These are phyloP conservation scores for Salix exigua DNA, from an alignment of 345 rosid species.

Conservation along the genomic window DNA sequence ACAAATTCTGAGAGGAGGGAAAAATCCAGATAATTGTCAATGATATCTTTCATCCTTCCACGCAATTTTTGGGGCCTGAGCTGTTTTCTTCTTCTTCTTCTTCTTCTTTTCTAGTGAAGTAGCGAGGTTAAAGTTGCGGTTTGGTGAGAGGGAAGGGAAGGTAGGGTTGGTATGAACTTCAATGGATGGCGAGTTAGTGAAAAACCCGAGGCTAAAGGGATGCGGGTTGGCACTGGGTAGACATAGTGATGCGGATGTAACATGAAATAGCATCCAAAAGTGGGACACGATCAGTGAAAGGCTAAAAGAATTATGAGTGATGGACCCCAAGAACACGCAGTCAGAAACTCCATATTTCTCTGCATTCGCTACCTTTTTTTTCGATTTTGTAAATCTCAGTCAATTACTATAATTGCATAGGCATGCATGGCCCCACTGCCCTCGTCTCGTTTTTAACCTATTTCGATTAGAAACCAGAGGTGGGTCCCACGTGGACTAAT, in stretches of 20 bases:
- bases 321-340: constrained; percentile 17
- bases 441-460: not conserved
- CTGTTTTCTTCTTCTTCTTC: not conserved
- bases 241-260: constrained; percentile 17
- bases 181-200: no score
- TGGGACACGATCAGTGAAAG: constrained; percentile 22
- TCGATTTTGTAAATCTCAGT: not conserved
- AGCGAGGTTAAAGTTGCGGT: not conserved
- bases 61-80: not conserved
- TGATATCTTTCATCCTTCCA: no score
- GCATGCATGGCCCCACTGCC: constrained; percentile 11
- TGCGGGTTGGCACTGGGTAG: constrained; percentile 4
- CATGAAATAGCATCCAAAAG: constrained; percentile 20
- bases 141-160: not conserved
- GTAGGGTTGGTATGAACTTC: no score
- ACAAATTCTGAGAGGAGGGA: not conserved
- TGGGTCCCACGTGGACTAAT: not conserved
- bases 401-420: constrained; percentile 7
- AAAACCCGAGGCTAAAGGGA: no score
- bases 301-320: not conserved
- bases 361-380: constrained; percentile 2
- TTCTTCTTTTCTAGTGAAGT: no score
- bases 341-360: constrained; percentile 16
- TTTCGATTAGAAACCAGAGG: no score
- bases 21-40: not conserved